Percentiles rank a stretch among this genome's conserved stretches.
Evolutionary conservation across 1,284 basidiomycete genomes (phyloP).

Genomic region (Fomitopsis schrenkii): DNA sequence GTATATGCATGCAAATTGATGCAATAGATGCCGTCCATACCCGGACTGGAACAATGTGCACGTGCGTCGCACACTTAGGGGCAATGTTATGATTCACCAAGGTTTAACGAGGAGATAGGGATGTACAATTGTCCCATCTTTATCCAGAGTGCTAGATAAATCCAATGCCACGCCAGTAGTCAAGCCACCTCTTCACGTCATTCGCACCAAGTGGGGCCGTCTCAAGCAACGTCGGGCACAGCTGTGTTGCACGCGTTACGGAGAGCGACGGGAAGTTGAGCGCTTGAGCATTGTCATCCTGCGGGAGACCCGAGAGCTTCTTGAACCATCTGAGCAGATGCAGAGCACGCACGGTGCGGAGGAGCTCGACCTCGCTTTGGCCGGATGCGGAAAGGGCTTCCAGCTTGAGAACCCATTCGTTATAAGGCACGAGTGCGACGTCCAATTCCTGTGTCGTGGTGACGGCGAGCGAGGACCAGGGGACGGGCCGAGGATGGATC

Average conservation of each 20-base stretch:
- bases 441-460: constrained; percentile 13
- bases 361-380: background rate
- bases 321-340: background rate
- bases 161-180: background rate
- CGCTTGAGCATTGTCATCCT: background rate
- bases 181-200: background rate
- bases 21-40: too few species aligned
- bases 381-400: background rate
- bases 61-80: too few species aligned
- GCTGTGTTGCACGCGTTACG: background rate
- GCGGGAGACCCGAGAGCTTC: background rate
- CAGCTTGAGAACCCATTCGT: constrained; percentile 18
- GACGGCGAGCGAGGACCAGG: constrained; percentile 16
- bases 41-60: too few species aligned
- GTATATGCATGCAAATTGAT: too few species aligned
- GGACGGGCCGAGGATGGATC: constrained; percentile 23
- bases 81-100: too few species aligned
- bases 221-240: background rate
- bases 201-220: background rate
- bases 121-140: too few species aligned
- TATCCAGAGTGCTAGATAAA: background rate
- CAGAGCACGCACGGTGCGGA: background rate
- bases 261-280: background rate
- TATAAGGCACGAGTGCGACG: constrained; percentile 19
- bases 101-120: too few species aligned